These are phyloP conservation scores for Leishmania lainsoni DNA, from an alignment of 208 protist genomes.

Conservation along the genomic window DNA sequence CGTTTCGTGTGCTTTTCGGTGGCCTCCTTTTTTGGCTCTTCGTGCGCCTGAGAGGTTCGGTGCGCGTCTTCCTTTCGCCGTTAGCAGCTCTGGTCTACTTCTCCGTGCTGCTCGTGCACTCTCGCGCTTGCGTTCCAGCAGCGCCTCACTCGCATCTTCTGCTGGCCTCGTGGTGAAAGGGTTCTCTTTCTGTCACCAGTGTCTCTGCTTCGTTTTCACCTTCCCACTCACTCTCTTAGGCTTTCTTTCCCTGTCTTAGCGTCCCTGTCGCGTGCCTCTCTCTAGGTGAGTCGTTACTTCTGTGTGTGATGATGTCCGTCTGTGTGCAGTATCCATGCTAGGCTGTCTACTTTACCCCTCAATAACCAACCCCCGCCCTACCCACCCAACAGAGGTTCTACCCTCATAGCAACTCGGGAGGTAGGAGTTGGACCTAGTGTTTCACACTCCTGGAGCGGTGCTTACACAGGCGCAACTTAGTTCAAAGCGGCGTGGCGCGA, in stretches of 20 bases:
- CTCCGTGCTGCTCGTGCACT: not conserved
- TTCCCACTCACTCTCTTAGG: not conserved
- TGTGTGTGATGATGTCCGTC: constrained; percentile 1
- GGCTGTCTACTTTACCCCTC: not conserved
- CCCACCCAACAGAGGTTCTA: not conserved
- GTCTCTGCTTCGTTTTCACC: not conserved
- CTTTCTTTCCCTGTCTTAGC: not conserved
- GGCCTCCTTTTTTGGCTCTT: not conserved
- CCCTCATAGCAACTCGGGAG: not conserved
- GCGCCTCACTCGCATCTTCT: not conserved
- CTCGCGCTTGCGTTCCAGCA: not conserved
- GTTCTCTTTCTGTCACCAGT: not conserved
- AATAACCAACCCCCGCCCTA: not conserved
- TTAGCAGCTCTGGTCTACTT: not conserved
- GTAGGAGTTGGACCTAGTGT: not conserved
- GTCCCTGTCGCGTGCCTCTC: not conserved
- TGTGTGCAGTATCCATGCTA: not conserved
- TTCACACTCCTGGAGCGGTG: not conserved
- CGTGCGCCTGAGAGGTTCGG: not conserved
- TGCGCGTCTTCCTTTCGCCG: not conserved
- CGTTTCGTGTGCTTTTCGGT: not conserved
- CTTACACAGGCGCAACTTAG: not conserved
- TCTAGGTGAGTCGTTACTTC: not conserved
- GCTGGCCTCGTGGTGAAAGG: not conserved
- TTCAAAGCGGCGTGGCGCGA: not conserved